These are phyloP conservation scores for Corchorus capsularis DNA, from an alignment of 345 rosid species.

Conservation along the genomic window DNA sequence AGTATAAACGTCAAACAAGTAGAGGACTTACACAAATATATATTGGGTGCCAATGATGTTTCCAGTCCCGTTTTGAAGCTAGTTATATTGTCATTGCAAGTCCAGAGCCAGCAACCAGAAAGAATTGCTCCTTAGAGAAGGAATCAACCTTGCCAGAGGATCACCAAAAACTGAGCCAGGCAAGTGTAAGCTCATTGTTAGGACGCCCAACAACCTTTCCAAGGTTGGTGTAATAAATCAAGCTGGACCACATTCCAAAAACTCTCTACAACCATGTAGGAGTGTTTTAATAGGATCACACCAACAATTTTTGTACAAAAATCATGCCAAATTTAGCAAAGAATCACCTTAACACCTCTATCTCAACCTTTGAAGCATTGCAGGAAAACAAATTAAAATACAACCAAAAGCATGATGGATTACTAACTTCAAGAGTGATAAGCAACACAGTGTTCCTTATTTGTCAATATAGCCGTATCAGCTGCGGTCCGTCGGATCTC, in stretches of 20 bases:
- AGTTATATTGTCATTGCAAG: no score
- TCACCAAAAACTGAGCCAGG: background rate
- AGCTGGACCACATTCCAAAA: background rate
- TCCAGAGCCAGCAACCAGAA: background rate
- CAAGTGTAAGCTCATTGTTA: background rate
- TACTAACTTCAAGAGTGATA: background rate
- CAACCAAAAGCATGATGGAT: constrained; percentile 1
- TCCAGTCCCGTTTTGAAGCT: background rate
- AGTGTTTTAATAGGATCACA: background rate
- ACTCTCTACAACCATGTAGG: background rate
- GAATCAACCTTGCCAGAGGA: background rate
- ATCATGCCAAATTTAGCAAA: background rate
- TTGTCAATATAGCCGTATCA: constrained; percentile 7
- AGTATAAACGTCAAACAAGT: background rate
- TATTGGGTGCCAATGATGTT: background rate
- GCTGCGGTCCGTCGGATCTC: background rate
- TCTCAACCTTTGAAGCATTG: background rate
- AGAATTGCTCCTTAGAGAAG: background rate
- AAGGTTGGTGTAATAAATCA: background rate
- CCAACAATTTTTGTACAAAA: background rate
- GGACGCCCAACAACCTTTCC: background rate
- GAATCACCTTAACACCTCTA: background rate
- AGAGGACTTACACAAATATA: background rate
- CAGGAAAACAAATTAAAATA: background rate
- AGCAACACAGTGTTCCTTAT: background rate